Conservation (phyloP, 306 rosid genomes). For the Betula pendula region DNA sequence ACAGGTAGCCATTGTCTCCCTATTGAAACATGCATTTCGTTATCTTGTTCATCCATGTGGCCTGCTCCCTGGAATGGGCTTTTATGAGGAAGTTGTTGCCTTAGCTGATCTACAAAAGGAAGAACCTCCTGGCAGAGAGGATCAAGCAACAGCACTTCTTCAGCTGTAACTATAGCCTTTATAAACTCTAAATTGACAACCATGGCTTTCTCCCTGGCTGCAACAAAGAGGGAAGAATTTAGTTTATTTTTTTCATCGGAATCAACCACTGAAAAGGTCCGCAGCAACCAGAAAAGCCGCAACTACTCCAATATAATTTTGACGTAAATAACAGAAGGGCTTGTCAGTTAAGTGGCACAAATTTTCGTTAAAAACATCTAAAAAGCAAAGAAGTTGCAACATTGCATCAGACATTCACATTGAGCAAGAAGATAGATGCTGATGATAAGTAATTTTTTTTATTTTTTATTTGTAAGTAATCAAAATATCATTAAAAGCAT, state of each 20-base stretch:
- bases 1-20: slow-evolving; percentile 59
- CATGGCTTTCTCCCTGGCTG: slow-evolving; percentile 96
- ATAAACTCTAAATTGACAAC: slow-evolving; percentile 92
- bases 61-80: slow-evolving; percentile 33
- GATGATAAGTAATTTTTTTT: neutral
- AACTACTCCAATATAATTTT: neutral
- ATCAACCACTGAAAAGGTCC: neutral
- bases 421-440: neutral
- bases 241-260: neutral
- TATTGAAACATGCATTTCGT: slow-evolving; percentile 44
- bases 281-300: neutral
- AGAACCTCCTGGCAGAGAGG: slow-evolving; percentile 85
- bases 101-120: slow-evolving; percentile 91
- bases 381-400: neutral
- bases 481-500: no score
- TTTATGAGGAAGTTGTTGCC: slow-evolving; percentile 62
- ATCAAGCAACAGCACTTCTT: slow-evolving; percentile 83
- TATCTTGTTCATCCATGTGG: slow-evolving; percentile 55
- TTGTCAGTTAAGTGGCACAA: neutral
- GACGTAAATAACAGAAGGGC: neutral
- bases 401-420: neutral
- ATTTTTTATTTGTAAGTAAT: no score
- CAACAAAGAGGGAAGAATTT: slow-evolving; percentile 17
- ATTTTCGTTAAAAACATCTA: neutral
- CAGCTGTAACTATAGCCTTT: slow-evolving; percentile 86